Conservation (phyloP, 2,329 filamentous ascomycete genomes). For the Atkinsonella hypoxylon region DNA sequence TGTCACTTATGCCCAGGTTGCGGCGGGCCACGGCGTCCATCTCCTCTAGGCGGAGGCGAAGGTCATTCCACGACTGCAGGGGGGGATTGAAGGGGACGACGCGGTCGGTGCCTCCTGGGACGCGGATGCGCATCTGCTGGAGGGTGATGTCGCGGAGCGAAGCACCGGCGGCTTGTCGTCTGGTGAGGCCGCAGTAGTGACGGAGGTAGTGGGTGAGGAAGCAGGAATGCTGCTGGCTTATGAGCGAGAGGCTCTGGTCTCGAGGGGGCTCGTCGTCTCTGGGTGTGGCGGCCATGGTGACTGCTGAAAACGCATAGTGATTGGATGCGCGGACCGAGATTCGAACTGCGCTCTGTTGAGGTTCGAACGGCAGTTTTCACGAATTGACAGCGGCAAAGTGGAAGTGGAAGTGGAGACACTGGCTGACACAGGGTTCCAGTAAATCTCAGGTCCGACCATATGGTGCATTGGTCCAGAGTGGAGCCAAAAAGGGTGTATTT, state of each 20-base stretch:
- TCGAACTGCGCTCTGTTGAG: no score
- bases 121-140: slow-evolving; percentile 47
- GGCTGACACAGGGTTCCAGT: no score
- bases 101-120: slow-evolving; percentile 29
- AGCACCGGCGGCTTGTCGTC: slow-evolving; percentile 33
- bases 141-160: slow-evolving; percentile 55
- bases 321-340: no score
- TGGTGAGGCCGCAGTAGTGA: slow-evolving; percentile 50
- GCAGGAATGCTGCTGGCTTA: slow-evolving; percentile 72
- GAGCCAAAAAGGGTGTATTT: no score
- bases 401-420: no score
- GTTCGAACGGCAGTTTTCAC: no score
- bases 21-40: slow-evolving; percentile 49
- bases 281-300: slow-evolving; percentile 11
- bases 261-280: slow-evolving; percentile 19
- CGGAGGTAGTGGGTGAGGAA: slow-evolving; percentile 70
- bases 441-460: no score
- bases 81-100: slow-evolving; percentile 57
- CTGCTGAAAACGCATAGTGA: no score
- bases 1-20: slow-evolving; percentile 45
- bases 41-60: slow-evolving; percentile 57
- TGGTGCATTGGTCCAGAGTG: no score
- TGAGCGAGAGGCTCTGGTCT: slow-evolving; percentile 53
- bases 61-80: slow-evolving; percentile 54
- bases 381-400: no score